Conservation (phyloP, 2,329 filamentous ascomycete genomes). For the Scopulariopsis brevicaulis region DNA sequence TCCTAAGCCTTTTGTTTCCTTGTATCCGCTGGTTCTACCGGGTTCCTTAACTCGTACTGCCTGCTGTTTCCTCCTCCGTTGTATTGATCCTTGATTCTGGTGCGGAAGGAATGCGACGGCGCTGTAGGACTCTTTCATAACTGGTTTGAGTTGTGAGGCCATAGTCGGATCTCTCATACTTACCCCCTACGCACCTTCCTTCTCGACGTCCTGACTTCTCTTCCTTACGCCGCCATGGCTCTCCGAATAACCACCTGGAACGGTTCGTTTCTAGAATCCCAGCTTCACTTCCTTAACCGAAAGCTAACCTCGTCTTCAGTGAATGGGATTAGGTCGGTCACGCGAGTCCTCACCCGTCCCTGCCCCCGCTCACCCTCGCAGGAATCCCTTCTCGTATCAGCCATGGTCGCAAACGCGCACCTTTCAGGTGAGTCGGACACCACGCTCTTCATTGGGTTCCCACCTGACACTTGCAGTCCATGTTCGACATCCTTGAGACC, state of each 20-base stretch:
- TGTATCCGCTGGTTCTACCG: no score
- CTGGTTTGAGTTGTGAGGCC: not conserved
- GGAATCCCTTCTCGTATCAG: conserved; percentile 75
- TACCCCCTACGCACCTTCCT: not conserved
- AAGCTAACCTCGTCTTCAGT: conserved; percentile 32
- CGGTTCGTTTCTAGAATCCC: conserved; percentile 35
- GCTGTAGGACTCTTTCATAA: no score
- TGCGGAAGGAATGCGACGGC: no score
- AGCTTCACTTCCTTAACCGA: not conserved
- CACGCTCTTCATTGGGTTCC: not conserved
- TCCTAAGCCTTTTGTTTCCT: no score
- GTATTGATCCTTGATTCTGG: no score
- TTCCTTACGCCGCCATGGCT: conserved; percentile 39
- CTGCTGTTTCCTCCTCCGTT: no score
- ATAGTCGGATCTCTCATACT: not conserved
- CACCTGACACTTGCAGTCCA: conserved; percentile 41
- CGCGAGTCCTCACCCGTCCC: not conserved
- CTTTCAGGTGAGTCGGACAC: conserved; percentile 17
- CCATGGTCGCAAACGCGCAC: conserved; percentile 66
- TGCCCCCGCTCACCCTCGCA: conserved; percentile 16
- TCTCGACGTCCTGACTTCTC: not conserved
- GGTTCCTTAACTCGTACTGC: no score
- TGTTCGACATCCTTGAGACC: conserved; percentile 88
- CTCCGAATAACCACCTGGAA: conserved; percentile 83
- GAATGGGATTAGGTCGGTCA: conserved; percentile 63